phyloP scores from a whole-genome alignment of 192 early-diverging fungal species.

The Borealophlyctis nickersoniae region DNA sequence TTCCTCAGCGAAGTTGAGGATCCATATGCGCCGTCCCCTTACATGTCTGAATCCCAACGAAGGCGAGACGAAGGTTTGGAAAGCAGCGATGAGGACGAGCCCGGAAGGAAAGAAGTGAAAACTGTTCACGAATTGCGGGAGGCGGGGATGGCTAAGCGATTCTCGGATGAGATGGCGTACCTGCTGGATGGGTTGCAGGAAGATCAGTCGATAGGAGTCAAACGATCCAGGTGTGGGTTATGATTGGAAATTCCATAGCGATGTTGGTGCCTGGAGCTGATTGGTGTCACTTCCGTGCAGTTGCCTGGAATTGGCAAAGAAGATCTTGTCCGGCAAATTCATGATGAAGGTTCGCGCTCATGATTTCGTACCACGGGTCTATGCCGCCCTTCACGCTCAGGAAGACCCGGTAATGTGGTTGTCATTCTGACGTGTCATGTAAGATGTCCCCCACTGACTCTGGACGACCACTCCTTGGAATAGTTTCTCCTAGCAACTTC shows the following conservation, averaged over 20 bases:
- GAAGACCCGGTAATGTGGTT: slow-evolving; percentile 35
- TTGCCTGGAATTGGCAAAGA: slow-evolving; percentile 51
- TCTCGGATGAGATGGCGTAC: slow-evolving; percentile 62
- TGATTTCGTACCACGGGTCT: slow-evolving; percentile 41
- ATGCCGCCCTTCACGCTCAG: slow-evolving; percentile 27
- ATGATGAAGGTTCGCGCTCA: slow-evolving; percentile 34
- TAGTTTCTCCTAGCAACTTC: slow-evolving; percentile 38
- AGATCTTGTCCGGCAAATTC: slow-evolving; percentile 43
- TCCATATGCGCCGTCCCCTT: slow-evolving; percentile 6
- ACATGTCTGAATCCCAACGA: slow-evolving; percentile 20
- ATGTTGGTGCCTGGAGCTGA: not conserved
- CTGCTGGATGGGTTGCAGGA: slow-evolving; percentile 48
- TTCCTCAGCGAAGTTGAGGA: slow-evolving; percentile 21
- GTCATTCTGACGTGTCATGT: not conserved
- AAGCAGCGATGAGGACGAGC: slow-evolving; percentile 28
- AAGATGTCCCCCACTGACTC: too few species aligned
- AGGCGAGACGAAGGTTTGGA: slow-evolving; percentile 29
- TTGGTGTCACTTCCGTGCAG: slow-evolving; percentile 15
- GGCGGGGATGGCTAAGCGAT: slow-evolving; percentile 50
- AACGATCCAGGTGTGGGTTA: slow-evolving; percentile 41
- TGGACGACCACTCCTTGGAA: too few species aligned
- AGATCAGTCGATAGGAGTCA: slow-evolving; percentile 42
- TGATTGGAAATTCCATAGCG: not conserved
- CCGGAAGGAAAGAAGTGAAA: slow-evolving; percentile 36
- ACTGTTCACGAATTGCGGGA: slow-evolving; percentile 58